Base-by-base conservation (phyloP, 2,329 filamentous ascomycete genomes). In the Xylariaceae sp. region DNA sequence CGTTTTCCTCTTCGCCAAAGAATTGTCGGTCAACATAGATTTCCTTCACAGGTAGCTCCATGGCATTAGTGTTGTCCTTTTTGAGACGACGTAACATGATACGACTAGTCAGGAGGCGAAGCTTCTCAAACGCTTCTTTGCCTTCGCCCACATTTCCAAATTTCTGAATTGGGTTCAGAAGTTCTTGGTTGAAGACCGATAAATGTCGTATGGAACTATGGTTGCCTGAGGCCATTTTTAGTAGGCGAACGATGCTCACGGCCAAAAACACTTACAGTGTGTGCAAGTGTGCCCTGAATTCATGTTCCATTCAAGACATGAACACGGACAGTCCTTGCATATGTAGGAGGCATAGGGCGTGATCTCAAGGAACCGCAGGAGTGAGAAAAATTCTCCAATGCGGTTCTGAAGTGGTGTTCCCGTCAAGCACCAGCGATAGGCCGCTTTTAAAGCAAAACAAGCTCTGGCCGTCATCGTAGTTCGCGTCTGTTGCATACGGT, bases 51-150 rank as follows among this genome's bases (percentile, higher is more conserved):
- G 94, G 94, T 29, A 99, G 80, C 68, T 97, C 94, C 91, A 99
- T 96, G 0, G 92, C 88, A 55, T 92, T 85, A 16, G 89, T 95
- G 65, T 97, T 85, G 65, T 99, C 91, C 61, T 87, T 88, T 77
- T 99, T 99, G 70, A 96, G 81, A 32, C 94, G 90, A 51, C 94
- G 88, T 58, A 97, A 78, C 94, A 99, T 99, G 70, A 99, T 92
- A 26, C 89, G 86, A 59, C 92, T 88, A 0, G 92, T 96, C 68
- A 99, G 84, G 56, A 95, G 78, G 39, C 91, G 88, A 48, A 99
- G 79, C 72, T 95, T 96, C 13, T 76, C 70, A 63, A 97, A 85
- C 0, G 89, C 94, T 19, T 79, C 78, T 41, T 80, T 76, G 9
- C 92, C 89, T 13, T 80, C 75, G 9, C 76, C 82, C 1, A 58